phyloP scores from a whole-genome alignment of 192 early-diverging fungal genomes.

The Lobulomyces angularis region DNA sequence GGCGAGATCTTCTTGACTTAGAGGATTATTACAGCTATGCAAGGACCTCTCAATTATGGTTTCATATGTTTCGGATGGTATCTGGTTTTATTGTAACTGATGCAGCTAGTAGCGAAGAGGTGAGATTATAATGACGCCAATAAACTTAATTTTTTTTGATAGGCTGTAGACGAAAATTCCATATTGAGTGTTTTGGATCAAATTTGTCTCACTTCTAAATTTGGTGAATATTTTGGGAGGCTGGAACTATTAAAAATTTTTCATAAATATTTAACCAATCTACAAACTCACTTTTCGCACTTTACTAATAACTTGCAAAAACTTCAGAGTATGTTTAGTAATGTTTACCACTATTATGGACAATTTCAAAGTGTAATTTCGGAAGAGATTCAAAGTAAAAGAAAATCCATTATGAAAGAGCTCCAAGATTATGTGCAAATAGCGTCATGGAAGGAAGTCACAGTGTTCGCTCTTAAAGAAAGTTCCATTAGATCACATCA shows the following conservation, averaged over 20 bases:
- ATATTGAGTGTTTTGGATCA: slow-evolving; percentile 65
- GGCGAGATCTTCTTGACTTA: slow-evolving; percentile 72
- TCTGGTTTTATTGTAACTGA: slow-evolving; percentile 16
- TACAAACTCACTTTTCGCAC: slow-evolving; percentile 7
- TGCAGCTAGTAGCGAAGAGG: slow-evolving; percentile 3
- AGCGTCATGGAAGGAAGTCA: slow-evolving; percentile 94
- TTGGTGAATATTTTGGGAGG: slow-evolving; percentile 68
- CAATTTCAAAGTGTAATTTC: slow-evolving; percentile 55
- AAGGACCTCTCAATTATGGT: slow-evolving; percentile 73
- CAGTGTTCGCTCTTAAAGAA: slow-evolving; percentile 77
- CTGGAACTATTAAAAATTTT: slow-evolving; percentile 59
- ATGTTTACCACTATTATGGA: slow-evolving; percentile 67
- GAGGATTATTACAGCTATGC: slow-evolving; percentile 62
- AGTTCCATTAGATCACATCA: slow-evolving; percentile 84
- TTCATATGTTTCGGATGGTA: slow-evolving; percentile 57
- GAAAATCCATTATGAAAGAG: slow-evolving; percentile 73
- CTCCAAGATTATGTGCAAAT: slow-evolving; percentile 89
- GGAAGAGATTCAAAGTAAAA: slow-evolving; percentile 37
- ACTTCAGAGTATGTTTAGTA: slow-evolving; percentile 38
- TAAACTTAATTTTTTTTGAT: neutral
- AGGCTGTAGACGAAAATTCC: slow-evolving; percentile 6
- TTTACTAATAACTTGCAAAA: neutral
- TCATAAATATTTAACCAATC: slow-evolving; percentile 42
- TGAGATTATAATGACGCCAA: neutral
- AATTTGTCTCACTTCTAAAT: slow-evolving; percentile 59